Evolutionary conservation across 2,329 filamentous ascomycete genomes (phyloP), one percentile per base, ranked within the genome.

Genomic region (Colletotrichum limetticola): DNA sequence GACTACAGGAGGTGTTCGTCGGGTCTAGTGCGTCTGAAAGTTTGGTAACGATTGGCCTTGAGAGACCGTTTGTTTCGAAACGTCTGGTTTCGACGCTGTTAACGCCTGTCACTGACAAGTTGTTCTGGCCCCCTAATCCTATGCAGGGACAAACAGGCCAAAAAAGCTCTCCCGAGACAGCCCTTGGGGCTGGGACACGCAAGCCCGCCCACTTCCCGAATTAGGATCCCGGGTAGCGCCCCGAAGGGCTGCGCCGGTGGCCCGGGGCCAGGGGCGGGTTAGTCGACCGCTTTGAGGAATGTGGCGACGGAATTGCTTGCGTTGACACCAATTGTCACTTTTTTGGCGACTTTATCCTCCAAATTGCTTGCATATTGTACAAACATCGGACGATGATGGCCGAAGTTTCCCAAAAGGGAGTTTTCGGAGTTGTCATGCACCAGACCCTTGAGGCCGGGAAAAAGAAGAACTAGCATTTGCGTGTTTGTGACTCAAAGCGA

Each of bases 201-300:
- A 71, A 71, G 56, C 68, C 68, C 68, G 68, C 63, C 63, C 68
- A 71, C 68, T 71, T 71, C 68, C 68, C 68, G 68, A 22, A 61
- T 52, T 61, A 49, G 63, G 56, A 66, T 56, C 49, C 68, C 57
- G 68, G 68, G 46, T 49, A 56, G 49, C 56, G 63, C 57, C 63
- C 24, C 68, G 63, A 57, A 71, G 22, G 68, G 68, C 68, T 71
- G 68, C 56, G 46, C 49, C 46, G 26, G 9, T 28, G 35, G 12
- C 11, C 68, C 56, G 49, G 63, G 35, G 49, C 57, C 57, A 71
- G 63, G 63, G 63, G 57, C 56, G 68, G 56, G 37, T 28, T 9
- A 56, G 49, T 56, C 57, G 59, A 57, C 68, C 63, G 49, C 24
- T 35, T 71, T 35, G 35, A 57, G 63, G 49, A 60, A 22, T 49